These are phyloP conservation scores for Luffa aegyptiaca DNA, from an alignment of 306 rosid genomes.

Conservation along the genomic window DNA sequence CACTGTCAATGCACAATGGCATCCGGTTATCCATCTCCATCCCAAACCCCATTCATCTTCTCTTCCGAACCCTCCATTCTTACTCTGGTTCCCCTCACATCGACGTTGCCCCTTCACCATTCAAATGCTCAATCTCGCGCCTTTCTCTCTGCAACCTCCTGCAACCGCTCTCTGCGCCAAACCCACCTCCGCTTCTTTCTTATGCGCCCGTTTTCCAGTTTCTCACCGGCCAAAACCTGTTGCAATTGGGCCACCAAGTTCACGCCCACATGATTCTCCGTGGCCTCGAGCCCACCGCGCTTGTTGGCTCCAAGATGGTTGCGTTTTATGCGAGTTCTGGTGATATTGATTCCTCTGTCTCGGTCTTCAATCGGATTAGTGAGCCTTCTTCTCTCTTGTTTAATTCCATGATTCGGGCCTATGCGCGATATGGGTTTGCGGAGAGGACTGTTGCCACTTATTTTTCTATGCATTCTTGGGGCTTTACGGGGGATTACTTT, in stretches of 20 bases:
- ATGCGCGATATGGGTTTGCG: slow-evolving; percentile 8
- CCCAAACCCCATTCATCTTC: background rate
- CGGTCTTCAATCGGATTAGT: background rate
- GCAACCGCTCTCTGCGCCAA: background rate
- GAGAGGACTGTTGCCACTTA: slow-evolving; percentile 1
- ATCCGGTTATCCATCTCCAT: background rate
- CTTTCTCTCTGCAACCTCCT: background rate
- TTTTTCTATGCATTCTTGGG: background rate
- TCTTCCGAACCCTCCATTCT: slow-evolving; percentile 2
- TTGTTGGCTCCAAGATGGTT: slow-evolving; percentile 5
- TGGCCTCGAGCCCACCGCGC: background rate
- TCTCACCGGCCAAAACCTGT: background rate
- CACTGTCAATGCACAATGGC: background rate
- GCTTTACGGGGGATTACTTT: slow-evolving; percentile 26
- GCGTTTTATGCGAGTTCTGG: slow-evolving; percentile 7
- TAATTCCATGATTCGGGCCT: slow-evolving; percentile 9
- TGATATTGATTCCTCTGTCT: background rate
- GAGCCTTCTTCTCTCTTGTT: background rate
- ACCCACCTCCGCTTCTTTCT: background rate
- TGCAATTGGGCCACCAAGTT: slow-evolving; percentile 4
- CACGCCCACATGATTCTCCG: slow-evolving; percentile 7
- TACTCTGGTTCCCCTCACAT: background rate
- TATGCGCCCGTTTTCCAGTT: slow-evolving; percentile 8
- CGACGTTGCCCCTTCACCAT: background rate
- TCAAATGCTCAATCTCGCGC: background rate